Base-by-base conservation (phyloP, 2,329 filamentous ascomycete species). In the Lasiodiplodia sp. region DNA sequence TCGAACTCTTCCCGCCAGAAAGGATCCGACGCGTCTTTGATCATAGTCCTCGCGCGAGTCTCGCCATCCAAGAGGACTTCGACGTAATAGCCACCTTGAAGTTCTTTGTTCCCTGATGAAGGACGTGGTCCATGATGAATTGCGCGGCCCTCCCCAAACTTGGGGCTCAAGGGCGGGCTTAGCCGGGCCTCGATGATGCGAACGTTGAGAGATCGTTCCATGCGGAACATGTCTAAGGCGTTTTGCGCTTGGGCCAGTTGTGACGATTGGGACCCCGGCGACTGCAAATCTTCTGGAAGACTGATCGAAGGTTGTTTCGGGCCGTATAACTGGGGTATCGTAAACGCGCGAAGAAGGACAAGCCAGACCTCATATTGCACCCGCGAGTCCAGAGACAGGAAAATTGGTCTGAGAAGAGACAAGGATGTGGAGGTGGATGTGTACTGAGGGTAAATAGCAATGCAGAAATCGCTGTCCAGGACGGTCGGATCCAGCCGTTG, bases 291-390 rank as follows among this genome's bases (percentile, higher is more conserved):
- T 31, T 78, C 78, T 79, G 76, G 71, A 80, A 84, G 34, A 72
- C 77, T 69, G 81, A 78, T 76, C n/a, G 18, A 88, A 77, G 68
- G 76, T 70, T 83, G 81, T 70, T 87, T 86, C n/a, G 87, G 86
- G 2, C 90, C 92, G 76, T 97, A 98, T 14, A 98, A 85, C 74
- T 97, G 94, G 0, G 96, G 95, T 56, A 97, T 90, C 0, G 95
- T 93, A 78, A 97, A 97, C 0, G 95, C 94, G 71, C 95, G 89
- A 37, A 99, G 80, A 11, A 99, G 83, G 7, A 97, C 94, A 75
- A 97, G 95, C 96, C 96, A 99, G 14, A 97, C 96, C 78, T 99
- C 96, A 74, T 96, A 97, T n/a, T 97, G 85, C 7, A 97, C 89
- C 52, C 94, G 88, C 31, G 89, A 94, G 73, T 98, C 95, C 55